Percentiles rank a stretch among this genome's conserved stretches.
These are phyloP conservation scores for Globisporangium nodosum DNA, from an alignment of 352 stramenopile genomes.

Conservation along the genomic window DNA sequence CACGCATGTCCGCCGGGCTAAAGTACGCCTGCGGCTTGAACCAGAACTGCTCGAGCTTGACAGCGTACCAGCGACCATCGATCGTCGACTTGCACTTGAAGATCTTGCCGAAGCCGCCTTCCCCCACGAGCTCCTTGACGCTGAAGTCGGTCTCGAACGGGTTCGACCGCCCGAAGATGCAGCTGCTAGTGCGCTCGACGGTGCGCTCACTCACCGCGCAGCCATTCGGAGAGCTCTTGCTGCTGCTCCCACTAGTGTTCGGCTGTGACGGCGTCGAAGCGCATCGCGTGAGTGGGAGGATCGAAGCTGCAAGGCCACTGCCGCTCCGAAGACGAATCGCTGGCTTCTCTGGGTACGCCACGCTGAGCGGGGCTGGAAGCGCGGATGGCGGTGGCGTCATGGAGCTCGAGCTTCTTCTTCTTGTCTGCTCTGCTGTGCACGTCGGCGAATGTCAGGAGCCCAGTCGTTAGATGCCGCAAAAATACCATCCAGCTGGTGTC, in stretches of 20 bases:
- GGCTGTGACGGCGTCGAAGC: conserved; percentile 45
- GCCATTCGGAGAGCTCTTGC: not conserved
- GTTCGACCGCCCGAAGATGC: conserved; percentile 57
- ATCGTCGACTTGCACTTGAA: conserved; percentile 72
- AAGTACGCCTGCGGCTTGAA: conserved; percentile 83
- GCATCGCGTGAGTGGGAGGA: conserved; percentile 48
- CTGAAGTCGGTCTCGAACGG: conserved; percentile 79
- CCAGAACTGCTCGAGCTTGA: conserved; percentile 81
- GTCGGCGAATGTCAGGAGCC: too few species aligned
- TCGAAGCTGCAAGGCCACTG: conserved; percentile 10
- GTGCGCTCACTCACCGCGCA: conserved; percentile 13
- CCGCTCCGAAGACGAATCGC: not conserved
- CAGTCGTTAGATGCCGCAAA: too few species aligned
- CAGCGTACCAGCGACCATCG: conserved; percentile 67
- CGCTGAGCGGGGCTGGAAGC: conserved; percentile 1
- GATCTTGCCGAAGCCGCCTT: conserved; percentile 75
- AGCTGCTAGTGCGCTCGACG: conserved; percentile 23
- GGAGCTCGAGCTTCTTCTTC: too few species aligned
- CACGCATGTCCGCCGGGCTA: conserved; percentile 72
- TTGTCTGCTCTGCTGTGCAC: too few species aligned
- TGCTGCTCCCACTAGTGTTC: conserved; percentile 10
- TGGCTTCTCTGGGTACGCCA: not conserved
- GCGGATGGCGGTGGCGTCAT: not conserved
- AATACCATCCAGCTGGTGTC: too few species aligned
- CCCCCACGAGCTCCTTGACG: conserved; percentile 56